Percentiles rank a stretch among this genome's conserved stretches.
phyloP scores from a whole-genome alignment of 2,329 filamentous ascomycete species.

The Orbilia ellipsospora region DNA sequence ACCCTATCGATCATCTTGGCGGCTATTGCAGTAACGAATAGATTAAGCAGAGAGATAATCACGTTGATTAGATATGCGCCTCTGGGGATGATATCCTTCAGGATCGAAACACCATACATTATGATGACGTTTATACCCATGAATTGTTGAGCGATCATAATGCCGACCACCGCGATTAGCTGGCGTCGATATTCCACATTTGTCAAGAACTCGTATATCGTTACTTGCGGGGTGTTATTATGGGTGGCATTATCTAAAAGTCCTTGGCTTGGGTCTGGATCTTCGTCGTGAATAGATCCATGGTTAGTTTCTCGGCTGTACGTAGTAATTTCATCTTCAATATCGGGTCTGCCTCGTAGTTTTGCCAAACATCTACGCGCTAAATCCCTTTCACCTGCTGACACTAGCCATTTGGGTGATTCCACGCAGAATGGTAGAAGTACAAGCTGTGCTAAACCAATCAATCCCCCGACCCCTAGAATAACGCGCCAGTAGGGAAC shows the following conservation, averaged over 20 bases:
- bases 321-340: conserved; percentile 76
- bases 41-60: conserved; percentile 84
- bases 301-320: conserved; percentile 66
- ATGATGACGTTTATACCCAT: conserved; percentile 96
- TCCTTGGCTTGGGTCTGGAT: conserved; percentile 69
- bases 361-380: conserved; percentile 77
- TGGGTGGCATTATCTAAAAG: conserved; percentile 66
- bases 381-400: conserved; percentile 70
- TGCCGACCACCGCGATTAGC: conserved; percentile 83
- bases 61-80: conserved; percentile 87
- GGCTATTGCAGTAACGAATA: conserved; percentile 81
- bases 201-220: conserved; percentile 74
- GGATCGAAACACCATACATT: conserved; percentile 95
- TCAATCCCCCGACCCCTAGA: conserved; percentile 75
- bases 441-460: conserved; percentile 75
- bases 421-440: conserved; percentile 84
- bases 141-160: conserved; percentile 93
- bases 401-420: conserved; percentile 85
- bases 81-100: conserved; percentile 81
- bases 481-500: conserved; percentile 85
- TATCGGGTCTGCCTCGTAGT: conserved; percentile 78
- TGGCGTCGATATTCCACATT: conserved; percentile 77
- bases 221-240: conserved; percentile 63
- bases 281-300: conserved; percentile 37
- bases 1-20: conserved; percentile 87